phyloP scores from a whole-genome alignment of 305 asterid genomes.

The Rubia peregrina region DNA sequence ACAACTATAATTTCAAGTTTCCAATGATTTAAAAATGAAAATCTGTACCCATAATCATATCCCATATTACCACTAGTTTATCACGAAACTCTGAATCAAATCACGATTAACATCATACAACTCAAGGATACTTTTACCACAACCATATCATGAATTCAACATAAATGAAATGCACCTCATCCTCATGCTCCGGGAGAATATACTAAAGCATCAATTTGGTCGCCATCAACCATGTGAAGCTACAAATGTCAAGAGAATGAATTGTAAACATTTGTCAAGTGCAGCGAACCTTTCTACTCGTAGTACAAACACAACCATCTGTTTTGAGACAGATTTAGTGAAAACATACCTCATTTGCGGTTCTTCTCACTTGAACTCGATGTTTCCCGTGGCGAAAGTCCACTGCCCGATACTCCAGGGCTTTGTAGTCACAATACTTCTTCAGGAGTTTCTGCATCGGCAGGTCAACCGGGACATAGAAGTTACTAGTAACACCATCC shows the following conservation, averaged over 20 bases:
- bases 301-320: too few species aligned
- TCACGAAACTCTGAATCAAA: not conserved
- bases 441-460: not conserved
- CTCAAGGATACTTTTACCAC: not conserved
- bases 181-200: not conserved
- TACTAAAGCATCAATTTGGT: not conserved
- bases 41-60: not conserved
- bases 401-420: not conserved
- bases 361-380: not conserved
- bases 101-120: not conserved
- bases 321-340: too few species aligned
- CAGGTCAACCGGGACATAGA: not conserved
- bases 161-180: not conserved
- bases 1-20: not conserved
- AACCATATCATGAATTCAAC: too few species aligned
- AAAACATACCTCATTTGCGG: not conserved
- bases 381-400: not conserved
- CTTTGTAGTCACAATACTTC: not conserved
- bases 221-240: not conserved
- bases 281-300: too few species aligned
- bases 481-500: not conserved
- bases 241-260: too few species aligned
- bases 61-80: not conserved
- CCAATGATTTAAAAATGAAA: too few species aligned
- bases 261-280: too few species aligned